Evolutionary conservation across 495 filamentous ascomycete genomes (phyloP).

Genomic region (Annulohypoxylon stygium): DNA sequence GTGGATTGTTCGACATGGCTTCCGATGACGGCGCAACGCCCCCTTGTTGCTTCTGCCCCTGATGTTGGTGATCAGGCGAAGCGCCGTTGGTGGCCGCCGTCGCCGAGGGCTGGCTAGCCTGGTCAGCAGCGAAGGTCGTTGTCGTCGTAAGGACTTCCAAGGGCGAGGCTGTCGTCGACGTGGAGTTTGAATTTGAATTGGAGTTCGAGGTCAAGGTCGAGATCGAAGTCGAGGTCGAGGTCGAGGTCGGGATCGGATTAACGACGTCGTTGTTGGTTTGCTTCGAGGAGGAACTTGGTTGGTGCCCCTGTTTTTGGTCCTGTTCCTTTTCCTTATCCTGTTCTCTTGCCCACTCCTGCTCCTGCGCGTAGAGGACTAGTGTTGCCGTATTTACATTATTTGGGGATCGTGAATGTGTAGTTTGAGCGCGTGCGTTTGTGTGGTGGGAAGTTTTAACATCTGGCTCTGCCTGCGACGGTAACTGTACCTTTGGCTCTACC

Average conservation of each 20-base stretch:
- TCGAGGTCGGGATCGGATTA: constrained; percentile 19
- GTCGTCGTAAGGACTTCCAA: constrained; percentile 17
- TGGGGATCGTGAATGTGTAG: constrained; percentile 30
- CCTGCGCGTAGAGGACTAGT: constrained; percentile 45
- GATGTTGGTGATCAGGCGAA: constrained; percentile 29
- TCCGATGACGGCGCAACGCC: constrained; percentile 51
- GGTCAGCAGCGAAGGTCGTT: constrained; percentile 31
- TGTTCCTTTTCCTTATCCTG: constrained; percentile 41
- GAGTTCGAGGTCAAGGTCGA: constrained; percentile 28
- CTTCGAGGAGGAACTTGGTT: constrained; percentile 30
- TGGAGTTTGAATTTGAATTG: constrained; percentile 19
- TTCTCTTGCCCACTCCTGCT: constrained; percentile 48
- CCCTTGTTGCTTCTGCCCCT: constrained; percentile 39
- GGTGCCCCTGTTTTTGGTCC: constrained; percentile 26
- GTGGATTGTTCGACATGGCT: constrained; percentile 63
- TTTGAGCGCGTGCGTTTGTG: constrained; percentile 40
- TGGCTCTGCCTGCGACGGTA: constrained; percentile 21
- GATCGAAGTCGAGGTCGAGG: constrained; percentile 21
- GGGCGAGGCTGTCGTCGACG: constrained; percentile 33
- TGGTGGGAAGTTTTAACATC: constrained; percentile 25
- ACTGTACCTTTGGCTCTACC: constrained; percentile 30
- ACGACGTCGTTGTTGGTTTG: constrained; percentile 36
- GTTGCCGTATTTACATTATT: constrained; percentile 39
- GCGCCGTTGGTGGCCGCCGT: constrained; percentile 39
- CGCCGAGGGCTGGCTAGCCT: constrained; percentile 33